Evolutionary conservation across 2,329 filamentous ascomycete genomes (phyloP).

Genomic region (Cytospora chrysosperma): DNA sequence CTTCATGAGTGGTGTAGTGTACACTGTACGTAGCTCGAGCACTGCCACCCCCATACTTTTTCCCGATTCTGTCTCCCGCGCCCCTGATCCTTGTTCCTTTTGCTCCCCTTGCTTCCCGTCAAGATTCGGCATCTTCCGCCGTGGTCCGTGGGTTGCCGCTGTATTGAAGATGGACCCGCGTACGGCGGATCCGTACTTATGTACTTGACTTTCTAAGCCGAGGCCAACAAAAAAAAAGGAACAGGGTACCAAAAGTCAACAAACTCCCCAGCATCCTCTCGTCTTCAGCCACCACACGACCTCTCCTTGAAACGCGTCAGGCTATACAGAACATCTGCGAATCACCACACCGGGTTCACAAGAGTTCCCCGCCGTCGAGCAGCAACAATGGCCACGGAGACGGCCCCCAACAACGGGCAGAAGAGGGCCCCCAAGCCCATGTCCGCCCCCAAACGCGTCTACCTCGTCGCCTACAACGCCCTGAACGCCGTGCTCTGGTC

Average conservation of each 20-base stretch:
- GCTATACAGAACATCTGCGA: too few species aligned
- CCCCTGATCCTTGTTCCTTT: constrained; percentile 18
- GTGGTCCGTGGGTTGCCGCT: background rate
- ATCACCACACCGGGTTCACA: background rate
- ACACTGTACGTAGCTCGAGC: constrained; percentile 8
- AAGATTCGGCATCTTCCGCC: background rate
- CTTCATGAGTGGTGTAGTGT: too few species aligned
- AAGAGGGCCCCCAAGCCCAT: constrained; percentile 27
- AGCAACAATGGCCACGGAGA: constrained; percentile 28
- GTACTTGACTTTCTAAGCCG: background rate
- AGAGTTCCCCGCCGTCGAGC: background rate
- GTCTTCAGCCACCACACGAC: background rate
- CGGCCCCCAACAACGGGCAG: constrained; percentile 26
- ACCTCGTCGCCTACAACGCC: constrained; percentile 24
- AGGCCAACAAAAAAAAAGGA: background rate
- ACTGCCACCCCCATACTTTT: constrained; percentile 24
- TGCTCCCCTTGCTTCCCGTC: background rate
- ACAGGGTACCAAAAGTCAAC: background rate
- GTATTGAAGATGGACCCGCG: too few species aligned
- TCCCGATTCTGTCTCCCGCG: background rate
- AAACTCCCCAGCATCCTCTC: background rate
- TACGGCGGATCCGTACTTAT: background rate
- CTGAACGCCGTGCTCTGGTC: constrained; percentile 62
- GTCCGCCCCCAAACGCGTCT: constrained; percentile 29
- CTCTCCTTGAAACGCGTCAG: background rate